Percentiles rank a stretch among this genome's conserved stretches.
These are phyloP conservation scores for Pyricularia sp. DNA, from an alignment of 2,329 filamentous ascomycete species.

Conservation along the genomic window DNA sequence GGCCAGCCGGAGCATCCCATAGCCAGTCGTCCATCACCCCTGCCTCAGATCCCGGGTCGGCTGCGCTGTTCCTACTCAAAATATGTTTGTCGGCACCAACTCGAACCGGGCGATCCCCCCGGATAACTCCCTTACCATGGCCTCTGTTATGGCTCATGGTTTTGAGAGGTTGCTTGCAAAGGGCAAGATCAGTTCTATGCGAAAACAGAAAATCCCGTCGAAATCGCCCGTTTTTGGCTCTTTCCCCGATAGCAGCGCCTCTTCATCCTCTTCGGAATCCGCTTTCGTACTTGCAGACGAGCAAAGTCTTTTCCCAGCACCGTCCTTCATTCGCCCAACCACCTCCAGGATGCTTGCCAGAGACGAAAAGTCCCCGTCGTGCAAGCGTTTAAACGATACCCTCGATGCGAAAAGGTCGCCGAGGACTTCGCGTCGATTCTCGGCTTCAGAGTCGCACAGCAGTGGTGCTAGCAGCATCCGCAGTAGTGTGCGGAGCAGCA, in stretches of 20 bases:
- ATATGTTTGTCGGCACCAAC: conserved; percentile 4
- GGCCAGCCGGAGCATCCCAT: not conserved
- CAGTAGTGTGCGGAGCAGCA: conserved; percentile 1
- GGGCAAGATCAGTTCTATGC: not conserved
- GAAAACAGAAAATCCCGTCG: not conserved
- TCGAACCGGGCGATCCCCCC: conserved; percentile 3
- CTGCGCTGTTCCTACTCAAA: not conserved
- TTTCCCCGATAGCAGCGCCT: not conserved
- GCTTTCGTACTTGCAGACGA: not conserved
- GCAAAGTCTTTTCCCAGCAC: conserved; percentile 29
- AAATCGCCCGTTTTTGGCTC: not conserved
- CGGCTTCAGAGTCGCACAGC: not conserved
- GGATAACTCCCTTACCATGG: not conserved
- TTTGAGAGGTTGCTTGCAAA: conserved; percentile 3
- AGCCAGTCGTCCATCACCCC: not conserved
- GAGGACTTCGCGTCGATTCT: not conserved
- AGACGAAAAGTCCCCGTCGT: conserved; percentile 27
- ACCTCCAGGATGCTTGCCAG: conserved; percentile 47
- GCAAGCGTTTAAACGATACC: conserved; percentile 14
- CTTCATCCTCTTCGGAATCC: not conserved
- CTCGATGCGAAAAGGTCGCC: conserved; percentile 11
- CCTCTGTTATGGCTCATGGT: conserved; percentile 1
- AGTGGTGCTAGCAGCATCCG: not conserved
- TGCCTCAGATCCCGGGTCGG: not conserved
- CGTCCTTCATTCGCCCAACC: conserved; percentile 47